Conservation (phyloP, 306 rosid species). For the Clitoria ternatea region DNA sequence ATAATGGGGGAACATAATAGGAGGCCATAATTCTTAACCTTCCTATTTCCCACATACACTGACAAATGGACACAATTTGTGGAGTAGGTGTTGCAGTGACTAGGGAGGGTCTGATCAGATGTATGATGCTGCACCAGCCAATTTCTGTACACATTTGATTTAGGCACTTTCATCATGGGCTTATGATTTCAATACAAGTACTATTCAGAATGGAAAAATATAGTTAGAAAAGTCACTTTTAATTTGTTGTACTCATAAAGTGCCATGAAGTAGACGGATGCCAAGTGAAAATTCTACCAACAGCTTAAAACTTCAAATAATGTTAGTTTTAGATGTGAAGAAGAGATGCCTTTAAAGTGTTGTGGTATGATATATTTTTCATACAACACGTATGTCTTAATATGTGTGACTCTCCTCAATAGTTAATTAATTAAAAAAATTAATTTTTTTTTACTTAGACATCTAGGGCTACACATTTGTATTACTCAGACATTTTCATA, state of each 20-base stretch:
- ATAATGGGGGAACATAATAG: not conserved
- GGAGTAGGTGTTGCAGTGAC: slow-evolving; percentile 34
- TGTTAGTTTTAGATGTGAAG: too few species aligned
- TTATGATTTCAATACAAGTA: slow-evolving; percentile 5
- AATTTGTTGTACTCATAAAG: slow-evolving; percentile 9
- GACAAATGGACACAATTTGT: slow-evolving; percentile 7
- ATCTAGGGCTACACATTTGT: too few species aligned
- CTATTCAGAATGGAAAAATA: not conserved
- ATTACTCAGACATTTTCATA: too few species aligned
- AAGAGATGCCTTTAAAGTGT: too few species aligned
- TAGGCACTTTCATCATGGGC: slow-evolving; percentile 2
- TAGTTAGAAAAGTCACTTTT: slow-evolving; percentile 3
- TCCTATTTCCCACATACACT: not conserved
- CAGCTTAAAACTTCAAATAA: not conserved
- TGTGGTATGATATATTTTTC: too few species aligned
- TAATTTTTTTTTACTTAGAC: too few species aligned
- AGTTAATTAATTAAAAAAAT: too few species aligned
- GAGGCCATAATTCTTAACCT: not conserved
- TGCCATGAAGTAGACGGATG: not conserved
- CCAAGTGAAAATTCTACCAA: not conserved
- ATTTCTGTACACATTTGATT: slow-evolving; percentile 21
- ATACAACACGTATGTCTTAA: too few species aligned
- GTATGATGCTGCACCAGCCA: not conserved
- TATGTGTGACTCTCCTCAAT: too few species aligned
- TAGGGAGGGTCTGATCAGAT: slow-evolving; percentile 15